These are phyloP conservation scores for Sclerotinia subarctica DNA, from an alignment of 2,329 filamentous ascomycete genomes.

Conservation along the genomic window DNA sequence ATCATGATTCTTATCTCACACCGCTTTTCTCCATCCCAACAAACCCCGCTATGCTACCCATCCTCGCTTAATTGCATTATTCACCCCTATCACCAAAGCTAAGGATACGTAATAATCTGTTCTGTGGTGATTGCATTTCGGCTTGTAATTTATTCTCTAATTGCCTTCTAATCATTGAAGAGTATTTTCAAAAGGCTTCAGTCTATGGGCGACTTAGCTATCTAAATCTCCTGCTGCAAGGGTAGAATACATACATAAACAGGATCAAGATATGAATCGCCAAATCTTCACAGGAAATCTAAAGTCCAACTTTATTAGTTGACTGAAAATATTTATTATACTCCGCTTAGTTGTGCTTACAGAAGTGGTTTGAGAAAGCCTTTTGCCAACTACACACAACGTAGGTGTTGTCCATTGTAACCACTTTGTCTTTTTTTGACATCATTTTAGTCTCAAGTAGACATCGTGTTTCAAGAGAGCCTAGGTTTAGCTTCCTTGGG, in stretches of 20 bases:
- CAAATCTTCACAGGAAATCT: not conserved
- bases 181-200: not conserved
- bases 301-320: not conserved
- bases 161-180: not conserved
- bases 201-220: not conserved
- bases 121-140: not conserved
- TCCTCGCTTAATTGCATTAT: too few relatives aligned
- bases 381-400: not conserved
- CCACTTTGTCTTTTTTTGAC: not conserved
- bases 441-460: not conserved
- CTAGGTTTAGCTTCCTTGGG: not conserved
- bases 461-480: not conserved
- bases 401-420: accelerated
- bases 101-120: not conserved
- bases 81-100: not conserved
- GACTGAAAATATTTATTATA: accelerated
- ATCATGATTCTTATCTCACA: too few relatives aligned
- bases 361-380: not conserved
- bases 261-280: not conserved
- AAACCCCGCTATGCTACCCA: too few relatives aligned
- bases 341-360: not conserved
- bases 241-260: not conserved
- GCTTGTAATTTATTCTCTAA: not conserved
- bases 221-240: not conserved
- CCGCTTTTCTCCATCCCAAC: too few relatives aligned